Evolutionary conservation across 164 flowering plant genomes (phyloP).

Genomic region (Pachysandra terminalis): DNA sequence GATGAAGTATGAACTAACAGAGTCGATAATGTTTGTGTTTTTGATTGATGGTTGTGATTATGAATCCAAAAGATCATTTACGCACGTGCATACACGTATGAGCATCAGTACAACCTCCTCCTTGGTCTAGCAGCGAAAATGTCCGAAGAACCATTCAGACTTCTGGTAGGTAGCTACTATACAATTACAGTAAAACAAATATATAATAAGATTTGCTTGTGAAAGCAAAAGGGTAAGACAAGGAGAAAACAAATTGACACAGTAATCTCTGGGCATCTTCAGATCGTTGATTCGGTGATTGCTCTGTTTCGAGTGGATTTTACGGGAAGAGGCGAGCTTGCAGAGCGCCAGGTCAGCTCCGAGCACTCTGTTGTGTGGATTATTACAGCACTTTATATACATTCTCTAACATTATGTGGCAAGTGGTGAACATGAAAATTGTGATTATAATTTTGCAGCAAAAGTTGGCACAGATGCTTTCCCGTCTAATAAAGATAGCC

Average conservation of each 20-base stretch:
- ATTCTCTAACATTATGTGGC: too few species aligned
- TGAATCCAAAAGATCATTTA: constrained; percentile 63
- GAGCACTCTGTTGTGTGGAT: too few species aligned
- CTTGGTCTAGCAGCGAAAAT: constrained; percentile 96
- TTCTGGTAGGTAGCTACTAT: constrained; percentile 51
- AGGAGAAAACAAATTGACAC: too few species aligned
- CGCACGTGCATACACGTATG: constrained; percentile 98
- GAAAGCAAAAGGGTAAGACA: background rate
- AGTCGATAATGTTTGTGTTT: constrained; percentile 13
- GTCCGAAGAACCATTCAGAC: constrained; percentile 95
- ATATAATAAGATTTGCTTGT: background rate
- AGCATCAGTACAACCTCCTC: constrained; percentile 93
- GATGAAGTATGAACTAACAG: background rate
- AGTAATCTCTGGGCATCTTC: constrained; percentile 12
- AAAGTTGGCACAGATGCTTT: constrained; percentile 98
- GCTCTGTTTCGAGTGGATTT: constrained; percentile 98
- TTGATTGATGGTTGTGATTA: background rate
- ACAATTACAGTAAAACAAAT: too few species aligned
- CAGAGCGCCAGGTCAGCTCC: constrained; percentile 79
- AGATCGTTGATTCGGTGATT: constrained; percentile 95
- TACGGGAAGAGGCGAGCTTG: constrained; percentile 97
- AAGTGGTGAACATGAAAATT: too few species aligned
- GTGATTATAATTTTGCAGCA: too few species aligned
- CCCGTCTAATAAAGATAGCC: constrained; percentile 82
- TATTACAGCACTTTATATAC: too few species aligned